Percentiles rank a stretch among this genome's conserved stretches.
These are phyloP conservation scores for Penicillium sp. DNA, from an alignment of 2,329 filamentous ascomycete species.

Conservation along the genomic window DNA sequence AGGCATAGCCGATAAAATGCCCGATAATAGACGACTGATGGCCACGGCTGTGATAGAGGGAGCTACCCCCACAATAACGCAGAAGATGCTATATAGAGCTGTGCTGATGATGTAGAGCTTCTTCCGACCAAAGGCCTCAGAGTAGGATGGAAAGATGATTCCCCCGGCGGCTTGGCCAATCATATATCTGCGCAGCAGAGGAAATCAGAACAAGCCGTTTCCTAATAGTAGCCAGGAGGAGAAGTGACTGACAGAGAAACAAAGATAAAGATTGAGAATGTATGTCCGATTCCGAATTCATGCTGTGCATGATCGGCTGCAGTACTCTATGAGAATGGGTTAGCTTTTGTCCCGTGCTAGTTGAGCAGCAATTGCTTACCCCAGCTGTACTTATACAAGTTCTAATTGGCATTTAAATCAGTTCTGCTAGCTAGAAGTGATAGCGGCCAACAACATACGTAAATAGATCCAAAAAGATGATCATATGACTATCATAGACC, in stretches of 20 bases:
- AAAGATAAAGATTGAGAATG: slow-evolving; percentile 9
- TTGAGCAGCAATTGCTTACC: neutral
- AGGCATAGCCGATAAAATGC: slow-evolving; percentile 48
- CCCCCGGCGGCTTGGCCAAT: slow-evolving; percentile 30
- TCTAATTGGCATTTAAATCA: neutral
- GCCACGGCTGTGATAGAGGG: slow-evolving; percentile 35
- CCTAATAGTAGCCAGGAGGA: neutral
- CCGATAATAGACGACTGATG: slow-evolving; percentile 43
- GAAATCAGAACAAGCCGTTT: neutral
- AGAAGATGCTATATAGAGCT: slow-evolving; percentile 22
- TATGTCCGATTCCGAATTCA: slow-evolving; percentile 6
- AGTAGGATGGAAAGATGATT: slow-evolving; percentile 33
- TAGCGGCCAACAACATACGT: neutral
- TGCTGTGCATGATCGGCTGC: slow-evolving; percentile 7
- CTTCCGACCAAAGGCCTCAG: slow-evolving; percentile 35
- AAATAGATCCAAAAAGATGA: slow-evolving; percentile 12
- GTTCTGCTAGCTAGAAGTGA: neutral
- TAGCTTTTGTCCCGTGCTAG: neutral
- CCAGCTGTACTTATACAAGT: slow-evolving; percentile 14
- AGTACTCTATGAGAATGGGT: slow-evolving; percentile 1
- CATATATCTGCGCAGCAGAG: slow-evolving; percentile 18
- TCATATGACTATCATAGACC: slow-evolving; percentile 10
- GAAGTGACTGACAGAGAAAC: slow-evolving; percentile 9
- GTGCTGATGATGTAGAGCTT: slow-evolving; percentile 30
- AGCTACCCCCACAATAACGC: slow-evolving; percentile 36